Percentiles rank a stretch among this genome's conserved stretches.
These are phyloP conservation scores for Populus simonii DNA, from an alignment of 345 rosid genomes.

Conservation along the genomic window DNA sequence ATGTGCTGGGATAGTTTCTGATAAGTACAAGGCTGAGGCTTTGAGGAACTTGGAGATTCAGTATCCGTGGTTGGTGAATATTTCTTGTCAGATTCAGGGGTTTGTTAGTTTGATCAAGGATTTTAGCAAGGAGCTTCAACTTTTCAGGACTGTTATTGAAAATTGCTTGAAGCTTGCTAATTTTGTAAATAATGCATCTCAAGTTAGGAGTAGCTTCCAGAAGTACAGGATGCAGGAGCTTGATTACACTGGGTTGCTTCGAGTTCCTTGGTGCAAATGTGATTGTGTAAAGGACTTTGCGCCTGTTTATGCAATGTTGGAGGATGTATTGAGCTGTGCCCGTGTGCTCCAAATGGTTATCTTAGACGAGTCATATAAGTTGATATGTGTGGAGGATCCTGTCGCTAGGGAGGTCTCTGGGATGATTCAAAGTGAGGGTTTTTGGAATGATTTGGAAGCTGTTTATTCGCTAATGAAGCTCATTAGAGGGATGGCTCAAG, in stretches of 20 bases:
- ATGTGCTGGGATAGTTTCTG: conserved; percentile 53
- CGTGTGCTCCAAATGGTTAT: conserved; percentile 44
- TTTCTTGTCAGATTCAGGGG: conserved; percentile 59
- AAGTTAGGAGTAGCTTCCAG: conserved; percentile 42
- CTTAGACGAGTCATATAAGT: conserved; percentile 44
- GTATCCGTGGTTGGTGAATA: conserved; percentile 55
- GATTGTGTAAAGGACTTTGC: conserved; percentile 29
- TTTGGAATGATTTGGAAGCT: conserved; percentile 56
- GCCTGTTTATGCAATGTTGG: conserved; percentile 41
- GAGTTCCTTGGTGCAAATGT: conserved; percentile 40
- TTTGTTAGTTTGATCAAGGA: conserved; percentile 46
- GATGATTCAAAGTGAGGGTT: conserved; percentile 42
- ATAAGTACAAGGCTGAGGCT: conserved; percentile 43
- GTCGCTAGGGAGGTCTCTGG: conserved; percentile 38
- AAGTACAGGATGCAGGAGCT: conserved; percentile 45
- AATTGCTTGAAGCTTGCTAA: conserved; percentile 48
- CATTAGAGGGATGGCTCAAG: conserved; percentile 45
- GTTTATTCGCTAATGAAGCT: conserved; percentile 49
- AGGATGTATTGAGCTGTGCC: conserved; percentile 43
- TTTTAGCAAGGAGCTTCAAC: conserved; percentile 45
- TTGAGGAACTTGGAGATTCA: conserved; percentile 55
- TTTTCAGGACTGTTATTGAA: conserved; percentile 40
- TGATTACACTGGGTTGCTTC: conserved; percentile 37
- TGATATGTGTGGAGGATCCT: conserved; percentile 38
- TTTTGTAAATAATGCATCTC: conserved; percentile 46